Percentiles rank a stretch among this genome's conserved stretches.
These are phyloP conservation scores for Hypoxylon sp. DNA, from an alignment of 2,329 filamentous ascomycete genomes.

Conservation along the genomic window DNA sequence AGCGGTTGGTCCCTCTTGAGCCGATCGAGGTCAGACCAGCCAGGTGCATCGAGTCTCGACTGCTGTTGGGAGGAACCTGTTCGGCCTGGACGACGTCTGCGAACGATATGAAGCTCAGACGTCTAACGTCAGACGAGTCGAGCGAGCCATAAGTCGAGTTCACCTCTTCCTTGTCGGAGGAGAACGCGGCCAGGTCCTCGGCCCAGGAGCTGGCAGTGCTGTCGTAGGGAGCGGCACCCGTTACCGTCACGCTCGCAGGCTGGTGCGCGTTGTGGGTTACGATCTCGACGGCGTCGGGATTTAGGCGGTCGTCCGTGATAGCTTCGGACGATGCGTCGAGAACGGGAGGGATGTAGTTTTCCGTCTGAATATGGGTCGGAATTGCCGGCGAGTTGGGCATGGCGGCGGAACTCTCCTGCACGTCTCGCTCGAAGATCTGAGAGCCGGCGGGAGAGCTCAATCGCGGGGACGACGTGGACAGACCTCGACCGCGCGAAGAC, in stretches of 20 bases:
- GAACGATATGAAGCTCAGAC: constrained; percentile 95
- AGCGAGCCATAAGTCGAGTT: constrained; percentile 80
- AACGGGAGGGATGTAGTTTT: constrained; percentile 91
- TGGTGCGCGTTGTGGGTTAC: constrained; percentile 87
- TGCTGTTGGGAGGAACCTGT: constrained; percentile 68
- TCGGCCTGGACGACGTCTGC: constrained; percentile 92
- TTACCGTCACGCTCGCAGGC: constrained; percentile 74
- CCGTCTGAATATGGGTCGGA: constrained; percentile 89
- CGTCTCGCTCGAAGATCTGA: constrained; percentile 92
- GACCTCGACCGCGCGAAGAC: constrained; percentile 70
- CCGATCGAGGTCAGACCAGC: constrained; percentile 70
- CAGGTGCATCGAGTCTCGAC: constrained; percentile 74
- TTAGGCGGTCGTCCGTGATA: constrained; percentile 85
- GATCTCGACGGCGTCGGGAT: constrained; percentile 91
- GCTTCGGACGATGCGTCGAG: constrained; percentile 90
- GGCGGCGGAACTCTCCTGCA: constrained; percentile 77
- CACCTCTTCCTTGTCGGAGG: constrained; percentile 65
- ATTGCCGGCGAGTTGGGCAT: constrained; percentile 83
- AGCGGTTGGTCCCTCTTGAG: constrained; percentile 65
- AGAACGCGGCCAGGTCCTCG: constrained; percentile 65
- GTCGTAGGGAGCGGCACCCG: constrained; percentile 53
- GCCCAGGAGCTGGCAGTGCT: constrained; percentile 61
- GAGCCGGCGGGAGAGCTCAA: constrained; percentile 79
- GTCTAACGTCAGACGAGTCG: constrained; percentile 79
- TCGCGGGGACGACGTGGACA: constrained; percentile 74